These are phyloP conservation scores for Fennellomyces sp. DNA, from an alignment of 371 early-diverging fungal species.

Conservation along the genomic window DNA sequence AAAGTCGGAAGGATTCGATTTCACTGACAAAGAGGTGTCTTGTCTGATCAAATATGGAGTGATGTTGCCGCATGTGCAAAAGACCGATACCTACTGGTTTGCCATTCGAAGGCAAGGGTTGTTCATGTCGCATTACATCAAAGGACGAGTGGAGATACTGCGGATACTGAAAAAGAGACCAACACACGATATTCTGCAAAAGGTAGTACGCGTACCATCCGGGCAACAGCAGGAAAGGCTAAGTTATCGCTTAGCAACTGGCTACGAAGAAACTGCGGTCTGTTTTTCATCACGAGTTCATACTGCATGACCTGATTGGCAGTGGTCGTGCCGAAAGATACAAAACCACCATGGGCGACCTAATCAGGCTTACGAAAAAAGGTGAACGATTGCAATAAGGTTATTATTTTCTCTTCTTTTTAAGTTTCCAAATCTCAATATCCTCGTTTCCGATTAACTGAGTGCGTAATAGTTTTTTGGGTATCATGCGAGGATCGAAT, in stretches of 20 bases:
- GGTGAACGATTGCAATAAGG: conserved; percentile 19
- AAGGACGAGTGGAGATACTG: conserved; percentile 25
- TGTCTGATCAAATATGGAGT: conserved; percentile 17
- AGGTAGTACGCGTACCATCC: too few species aligned
- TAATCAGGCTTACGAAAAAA: conserved; percentile 32
- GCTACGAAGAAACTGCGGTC: conserved; percentile 17
- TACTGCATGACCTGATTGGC: conserved; percentile 29
- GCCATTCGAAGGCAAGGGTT: conserved; percentile 26
- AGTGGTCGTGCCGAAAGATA: conserved; percentile 32
- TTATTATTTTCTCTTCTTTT: conserved; percentile 18
- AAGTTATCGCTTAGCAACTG: conserved; percentile 19
- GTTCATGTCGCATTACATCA: conserved; percentile 23
- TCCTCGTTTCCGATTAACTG: conserved; percentile 30
- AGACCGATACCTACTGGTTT: conserved; percentile 22
- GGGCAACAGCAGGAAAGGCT: too few species aligned
- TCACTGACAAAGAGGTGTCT: conserved; percentile 14
- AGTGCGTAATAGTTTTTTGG: conserved; percentile 26
- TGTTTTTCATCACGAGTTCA: conserved; percentile 22
- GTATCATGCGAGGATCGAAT: conserved; percentile 35
- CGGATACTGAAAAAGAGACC: conserved; percentile 26
- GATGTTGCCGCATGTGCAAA: conserved; percentile 19
- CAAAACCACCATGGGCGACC: conserved; percentile 33
- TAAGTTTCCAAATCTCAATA: conserved; percentile 46
- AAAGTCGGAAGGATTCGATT: conserved; percentile 6
- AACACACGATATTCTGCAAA: conserved; percentile 29